A percentile compares a stretch with the other conserved stretches of the same genome.
Conservation (phyloP, 495 filamentous ascomycete species). For the Rusavskia elegans region DNA sequence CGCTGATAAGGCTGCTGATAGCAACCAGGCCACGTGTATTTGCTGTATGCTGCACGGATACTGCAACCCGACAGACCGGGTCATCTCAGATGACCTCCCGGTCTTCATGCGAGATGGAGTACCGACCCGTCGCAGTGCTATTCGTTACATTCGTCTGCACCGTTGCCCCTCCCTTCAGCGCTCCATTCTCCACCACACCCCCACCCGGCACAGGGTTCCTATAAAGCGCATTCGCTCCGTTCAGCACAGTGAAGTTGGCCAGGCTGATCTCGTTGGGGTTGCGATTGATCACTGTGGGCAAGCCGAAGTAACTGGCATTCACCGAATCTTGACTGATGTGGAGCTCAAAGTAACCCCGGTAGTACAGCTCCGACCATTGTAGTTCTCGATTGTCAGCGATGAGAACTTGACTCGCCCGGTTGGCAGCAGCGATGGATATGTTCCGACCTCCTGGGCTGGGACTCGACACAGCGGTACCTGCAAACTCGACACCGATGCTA, state of each 20-base stretch:
- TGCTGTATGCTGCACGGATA: too few species aligned
- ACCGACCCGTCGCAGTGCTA: constrained; percentile 25
- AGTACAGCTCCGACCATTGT: constrained; percentile 56
- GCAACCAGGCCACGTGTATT: too few species aligned
- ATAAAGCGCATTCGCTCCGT: constrained; percentile 36
- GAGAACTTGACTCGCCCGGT: constrained; percentile 24
- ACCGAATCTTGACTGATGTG: constrained; percentile 32
- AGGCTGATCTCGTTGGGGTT: constrained; percentile 37
- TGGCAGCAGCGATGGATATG: constrained; percentile 27
- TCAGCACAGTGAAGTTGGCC: constrained; percentile 42
- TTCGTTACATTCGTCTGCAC: constrained; percentile 32
- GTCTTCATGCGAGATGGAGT: constrained; percentile 9
- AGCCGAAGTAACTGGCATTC: constrained; percentile 38
- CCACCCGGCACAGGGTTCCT: constrained; percentile 27
- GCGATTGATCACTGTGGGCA: constrained; percentile 26
- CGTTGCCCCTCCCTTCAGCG: constrained; percentile 30
- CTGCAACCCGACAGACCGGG: too few species aligned
- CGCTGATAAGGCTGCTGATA: too few species aligned
- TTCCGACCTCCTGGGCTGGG: constrained; percentile 34
- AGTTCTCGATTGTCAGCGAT: constrained; percentile 39
- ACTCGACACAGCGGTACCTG: constrained; percentile 43
- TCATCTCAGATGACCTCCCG: constrained; percentile 5
- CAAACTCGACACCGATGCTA: constrained; percentile 49
- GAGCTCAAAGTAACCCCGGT: constrained; percentile 48
- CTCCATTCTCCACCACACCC: constrained; percentile 30